phyloP scores from a whole-genome alignment of 169 alveolate species.

The Plasmodium ovale region DNA sequence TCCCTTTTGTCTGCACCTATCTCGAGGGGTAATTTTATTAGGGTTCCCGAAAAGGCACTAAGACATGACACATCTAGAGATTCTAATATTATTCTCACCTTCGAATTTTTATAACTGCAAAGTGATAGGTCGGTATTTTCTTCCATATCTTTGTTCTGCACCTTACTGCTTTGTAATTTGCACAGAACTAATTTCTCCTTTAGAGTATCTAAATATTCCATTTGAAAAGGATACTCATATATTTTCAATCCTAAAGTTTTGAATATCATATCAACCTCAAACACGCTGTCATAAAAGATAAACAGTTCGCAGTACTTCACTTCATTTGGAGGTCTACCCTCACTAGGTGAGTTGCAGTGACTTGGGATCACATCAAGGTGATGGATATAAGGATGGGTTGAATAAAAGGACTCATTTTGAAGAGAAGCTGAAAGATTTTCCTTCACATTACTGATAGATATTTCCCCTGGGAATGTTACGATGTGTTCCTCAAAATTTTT shows the following conservation, averaged over 20 bases:
- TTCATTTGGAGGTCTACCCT: neutral
- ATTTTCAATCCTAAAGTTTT: slow-evolving; percentile 29
- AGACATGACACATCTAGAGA: slow-evolving; percentile 2
- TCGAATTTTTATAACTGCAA: neutral
- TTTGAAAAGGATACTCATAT: slow-evolving; percentile 9
- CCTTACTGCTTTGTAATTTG: neutral
- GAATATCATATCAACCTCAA: neutral
- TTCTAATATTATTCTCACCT: slow-evolving; percentile 12
- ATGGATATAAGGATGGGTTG: neutral
- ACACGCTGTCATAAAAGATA: slow-evolving; percentile 15
- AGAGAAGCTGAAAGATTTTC: neutral
- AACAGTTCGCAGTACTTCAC: slow-evolving; percentile 17
- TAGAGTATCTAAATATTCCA: neutral
- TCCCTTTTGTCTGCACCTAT: neutral
- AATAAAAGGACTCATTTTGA: neutral
- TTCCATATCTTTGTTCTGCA: neutral
- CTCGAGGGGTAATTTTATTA: slow-evolving; percentile 21
- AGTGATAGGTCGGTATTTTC: neutral
- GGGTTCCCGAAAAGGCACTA: slow-evolving; percentile 35
- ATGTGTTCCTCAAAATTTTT: neutral
- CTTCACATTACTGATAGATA: neutral
- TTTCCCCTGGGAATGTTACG: neutral
- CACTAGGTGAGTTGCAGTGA: neutral
- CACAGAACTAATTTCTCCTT: slow-evolving; percentile 39
- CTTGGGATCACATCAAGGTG: too few relatives aligned